These are phyloP conservation scores for Barnettozyma vustinii DNA, from an alignment of 805 yeast species.

Conservation along the genomic window DNA sequence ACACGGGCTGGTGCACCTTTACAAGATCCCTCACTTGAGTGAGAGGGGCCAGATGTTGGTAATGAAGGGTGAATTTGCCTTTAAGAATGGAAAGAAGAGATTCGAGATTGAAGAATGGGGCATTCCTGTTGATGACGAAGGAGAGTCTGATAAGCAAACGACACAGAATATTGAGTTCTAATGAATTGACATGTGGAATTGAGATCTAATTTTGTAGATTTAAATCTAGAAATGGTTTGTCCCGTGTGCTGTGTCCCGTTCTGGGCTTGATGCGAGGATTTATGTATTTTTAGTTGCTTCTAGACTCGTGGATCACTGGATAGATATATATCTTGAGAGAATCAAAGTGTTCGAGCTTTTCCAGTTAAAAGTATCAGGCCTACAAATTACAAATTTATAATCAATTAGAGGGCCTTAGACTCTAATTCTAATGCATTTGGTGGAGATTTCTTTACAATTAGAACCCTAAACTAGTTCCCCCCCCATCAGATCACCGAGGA, in stretches of 20 bases:
- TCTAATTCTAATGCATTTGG: too few species aligned
- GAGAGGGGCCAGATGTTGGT: conserved; percentile 78
- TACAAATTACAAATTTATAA: too few species aligned
- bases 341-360: too few species aligned
- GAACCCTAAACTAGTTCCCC: too few species aligned
- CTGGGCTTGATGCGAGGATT: too few species aligned
- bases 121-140: conserved; percentile 86
- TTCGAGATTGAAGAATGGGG: conserved; percentile 94
- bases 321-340: too few species aligned
- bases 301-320: neutral
- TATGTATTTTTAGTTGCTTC: neutral
- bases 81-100: conserved; percentile 73
- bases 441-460: too few species aligned
- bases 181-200: neutral
- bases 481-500: too few species aligned
- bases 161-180: conserved; percentile 22
- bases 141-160: conserved; percentile 20
- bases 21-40: conserved; percentile 65
- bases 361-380: too few species aligned
- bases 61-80: conserved; percentile 72
- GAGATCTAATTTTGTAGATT: neutral
- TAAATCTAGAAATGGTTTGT: neutral
- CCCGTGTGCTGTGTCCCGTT: neutral
- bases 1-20: conserved; percentile 80
- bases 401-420: too few species aligned